These are phyloP conservation scores for Mycogone perniciosa DNA, from an alignment of 2,329 filamentous ascomycete species.

Conservation along the genomic window DNA sequence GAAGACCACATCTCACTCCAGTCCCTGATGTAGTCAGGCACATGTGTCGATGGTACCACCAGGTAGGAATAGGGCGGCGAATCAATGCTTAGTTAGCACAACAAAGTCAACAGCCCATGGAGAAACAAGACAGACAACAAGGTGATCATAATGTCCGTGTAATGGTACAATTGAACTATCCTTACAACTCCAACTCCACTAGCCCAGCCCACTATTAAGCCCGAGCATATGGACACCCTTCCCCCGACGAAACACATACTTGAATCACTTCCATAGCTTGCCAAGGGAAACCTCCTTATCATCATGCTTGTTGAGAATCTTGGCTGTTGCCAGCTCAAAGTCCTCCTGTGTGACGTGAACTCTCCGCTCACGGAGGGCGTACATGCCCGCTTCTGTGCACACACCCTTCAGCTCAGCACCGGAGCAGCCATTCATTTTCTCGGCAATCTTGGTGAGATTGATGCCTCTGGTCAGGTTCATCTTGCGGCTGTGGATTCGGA, in stretches of 20 bases:
- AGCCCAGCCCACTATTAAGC: conserved; percentile 22
- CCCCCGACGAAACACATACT: conserved; percentile 6
- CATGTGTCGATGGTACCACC: too few species aligned
- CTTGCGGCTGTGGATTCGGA: conserved; percentile 93
- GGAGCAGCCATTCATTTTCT: conserved; percentile 99
- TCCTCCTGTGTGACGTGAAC: conserved; percentile 99
- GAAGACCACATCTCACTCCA: too few species aligned
- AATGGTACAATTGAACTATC: conserved; percentile 29
- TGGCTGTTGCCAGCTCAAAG: conserved; percentile 95
- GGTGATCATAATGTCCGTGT: conserved; percentile 14
- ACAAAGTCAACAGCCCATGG: not conserved
- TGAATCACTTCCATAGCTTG: conserved; percentile 61
- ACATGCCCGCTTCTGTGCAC: conserved; percentile 98
- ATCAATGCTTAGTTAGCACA: too few species aligned
- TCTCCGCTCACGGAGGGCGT: conserved; percentile 85
- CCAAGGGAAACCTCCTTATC: conserved; percentile 92
- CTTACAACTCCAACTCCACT: conserved; percentile 27
- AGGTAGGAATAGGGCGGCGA: too few species aligned
- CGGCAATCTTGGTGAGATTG: conserved; percentile 95
- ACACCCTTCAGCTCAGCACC: conserved; percentile 98
- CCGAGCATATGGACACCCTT: conserved; percentile 3
- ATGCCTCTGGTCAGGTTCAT: conserved; percentile 99
- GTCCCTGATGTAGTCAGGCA: too few species aligned
- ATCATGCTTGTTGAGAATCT: conserved; percentile 99
- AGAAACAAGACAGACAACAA: not conserved